Evolutionary conservation across 345 rosid species (phyloP), one percentile per base, ranked within the genome.

Genomic region (Passiflora organensis): DNA sequence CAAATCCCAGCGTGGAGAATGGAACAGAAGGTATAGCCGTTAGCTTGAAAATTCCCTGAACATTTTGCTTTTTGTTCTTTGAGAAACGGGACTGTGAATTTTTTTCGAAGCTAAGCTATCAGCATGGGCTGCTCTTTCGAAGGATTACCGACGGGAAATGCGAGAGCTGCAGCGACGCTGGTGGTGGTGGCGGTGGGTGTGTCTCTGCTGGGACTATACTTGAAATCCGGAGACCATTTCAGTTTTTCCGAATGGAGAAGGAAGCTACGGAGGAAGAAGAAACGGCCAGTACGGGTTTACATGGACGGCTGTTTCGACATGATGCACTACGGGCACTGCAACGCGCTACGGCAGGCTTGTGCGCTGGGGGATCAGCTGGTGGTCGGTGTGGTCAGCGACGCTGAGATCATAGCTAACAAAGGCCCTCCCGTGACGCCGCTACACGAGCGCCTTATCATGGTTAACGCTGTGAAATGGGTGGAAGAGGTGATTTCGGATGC

Each of bases 241-340:
- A 17, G 19, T 19, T 24, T 48, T 25, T 51, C 18, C 15, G 57
- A 18, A 2, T 59, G 71, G 65, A 13, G 34, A 6, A 42, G 38
- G 32, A 32, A 15, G 28, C 18, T 0, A 10, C 23, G 66, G 37
- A 63, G 56, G 37, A 71, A 71, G 56, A 77, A 76, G 70, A 76
- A 76, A 74, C 75, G 75, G 74, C 61, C 70, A 4, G 62, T 81
- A 3, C 80, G 94, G 19, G 94, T 82, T 1, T 82, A 85, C 69
- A 85, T 85, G 94, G 94, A 85, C 47, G 94, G 94, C 1, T 82
- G 94, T 58, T 85, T 82, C 65, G 94, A 85, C 62, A 77, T 85
- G 82, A 85, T 85, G 94, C 94, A 85, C 64, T 85, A 85, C 59
- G 94, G 94, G 37, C 89, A 85, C 66, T 81, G 86, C 77, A 82